Evolutionary conservation across 306 rosid species (phyloP).

Genomic region (Comarum palustre): DNA sequence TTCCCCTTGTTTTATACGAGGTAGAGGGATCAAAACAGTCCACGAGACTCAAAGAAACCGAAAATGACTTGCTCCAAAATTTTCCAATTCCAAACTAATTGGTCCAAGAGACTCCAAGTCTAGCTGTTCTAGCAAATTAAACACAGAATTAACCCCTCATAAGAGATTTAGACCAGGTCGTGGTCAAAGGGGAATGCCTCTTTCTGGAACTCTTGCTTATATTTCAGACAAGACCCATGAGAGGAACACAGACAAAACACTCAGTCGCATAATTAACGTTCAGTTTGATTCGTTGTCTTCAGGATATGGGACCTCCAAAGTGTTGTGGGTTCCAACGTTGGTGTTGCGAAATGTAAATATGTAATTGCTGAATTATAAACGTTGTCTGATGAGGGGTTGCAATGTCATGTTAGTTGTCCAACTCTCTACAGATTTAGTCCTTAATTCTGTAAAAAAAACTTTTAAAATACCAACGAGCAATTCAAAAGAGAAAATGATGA

Average conservation of each 20-base stretch:
- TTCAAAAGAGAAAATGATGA: too few relatives aligned
- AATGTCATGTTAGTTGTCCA: too few relatives aligned
- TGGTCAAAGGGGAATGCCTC: not conserved
- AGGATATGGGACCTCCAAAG: too few relatives aligned
- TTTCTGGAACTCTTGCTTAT: not conserved
- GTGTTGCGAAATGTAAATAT: too few relatives aligned
- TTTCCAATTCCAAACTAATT: not conserved
- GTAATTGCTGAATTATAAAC: too few relatives aligned
- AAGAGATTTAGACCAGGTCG: not conserved
- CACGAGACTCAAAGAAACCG: not conserved
- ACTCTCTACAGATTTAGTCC: too few relatives aligned
- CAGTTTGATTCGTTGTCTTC: too few relatives aligned
- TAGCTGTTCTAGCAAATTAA: not conserved
- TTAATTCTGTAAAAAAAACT: too few relatives aligned
- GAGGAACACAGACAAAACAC: not conserved
- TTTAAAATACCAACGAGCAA: too few relatives aligned
- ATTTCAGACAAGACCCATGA: conserved; percentile 6
- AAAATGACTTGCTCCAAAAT: not conserved
- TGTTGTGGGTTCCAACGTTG: too few relatives aligned
- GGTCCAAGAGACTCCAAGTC: not conserved
- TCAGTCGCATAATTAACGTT: not conserved
- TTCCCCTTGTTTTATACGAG: not conserved
- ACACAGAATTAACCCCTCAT: not conserved
- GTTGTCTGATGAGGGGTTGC: too few relatives aligned
- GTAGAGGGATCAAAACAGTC: not conserved